Evolutionary conservation across 202 grass and related monocot genomes (phyloP).

Genomic region (Setaria italica): DNA sequence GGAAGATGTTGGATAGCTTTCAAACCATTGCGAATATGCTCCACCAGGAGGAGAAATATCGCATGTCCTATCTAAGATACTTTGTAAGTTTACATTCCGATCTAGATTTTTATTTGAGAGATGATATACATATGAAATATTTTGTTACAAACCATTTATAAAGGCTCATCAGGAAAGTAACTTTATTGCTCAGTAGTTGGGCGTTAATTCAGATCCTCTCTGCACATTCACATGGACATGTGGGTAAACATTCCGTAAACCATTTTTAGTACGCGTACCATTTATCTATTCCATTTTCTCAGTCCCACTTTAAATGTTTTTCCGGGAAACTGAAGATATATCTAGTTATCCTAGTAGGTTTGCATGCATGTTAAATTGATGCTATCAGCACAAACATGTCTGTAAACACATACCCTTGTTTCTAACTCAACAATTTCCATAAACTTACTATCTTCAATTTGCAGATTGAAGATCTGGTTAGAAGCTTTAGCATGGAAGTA

Average conservation of each 20-base stretch:
- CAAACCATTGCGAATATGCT: slow-evolving; percentile 14
- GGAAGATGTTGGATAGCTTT: slow-evolving; percentile 7
- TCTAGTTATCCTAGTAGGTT: neutral
- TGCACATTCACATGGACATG: neutral
- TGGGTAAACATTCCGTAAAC: neutral
- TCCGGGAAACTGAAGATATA: neutral
- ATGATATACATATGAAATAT: neutral
- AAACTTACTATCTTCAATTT: neutral
- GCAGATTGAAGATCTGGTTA: slow-evolving; percentile 35
- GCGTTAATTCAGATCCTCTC: neutral
- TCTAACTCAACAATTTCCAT: neutral
- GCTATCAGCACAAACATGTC: neutral
- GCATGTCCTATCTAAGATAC: neutral
- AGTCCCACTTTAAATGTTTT: neutral
- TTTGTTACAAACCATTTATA: neutral
- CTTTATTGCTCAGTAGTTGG: neutral
- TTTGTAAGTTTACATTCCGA: slow-evolving; percentile 27
- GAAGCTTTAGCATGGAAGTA: slow-evolving; percentile 27
- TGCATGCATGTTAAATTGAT: neutral
- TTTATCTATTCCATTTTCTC: neutral
- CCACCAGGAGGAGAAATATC: neutral
- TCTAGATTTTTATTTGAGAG: neutral
- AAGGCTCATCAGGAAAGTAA: neutral
- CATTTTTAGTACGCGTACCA: neutral
- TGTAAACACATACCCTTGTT: neutral